phyloP scores from a whole-genome alignment of 2,329 filamentous ascomycete species.

The Amauroascus niger region DNA sequence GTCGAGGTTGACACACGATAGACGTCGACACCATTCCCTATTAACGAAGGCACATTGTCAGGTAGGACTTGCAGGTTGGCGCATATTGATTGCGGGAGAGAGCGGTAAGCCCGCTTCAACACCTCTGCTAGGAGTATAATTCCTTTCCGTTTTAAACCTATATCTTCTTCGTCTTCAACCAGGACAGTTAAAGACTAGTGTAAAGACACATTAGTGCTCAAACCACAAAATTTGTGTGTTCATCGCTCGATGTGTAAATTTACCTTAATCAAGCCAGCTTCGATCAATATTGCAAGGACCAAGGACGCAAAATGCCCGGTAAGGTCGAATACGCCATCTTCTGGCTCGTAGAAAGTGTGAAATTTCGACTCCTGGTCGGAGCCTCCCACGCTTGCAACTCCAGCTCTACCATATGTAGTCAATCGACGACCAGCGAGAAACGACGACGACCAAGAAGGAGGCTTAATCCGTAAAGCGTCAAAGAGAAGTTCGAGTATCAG shows the following conservation, averaged over 20 bases:
- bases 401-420: slow-evolving; percentile 92
- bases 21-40: slow-evolving; percentile 59
- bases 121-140: slow-evolving; percentile 86
- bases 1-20: slow-evolving; percentile 78
- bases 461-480: slow-evolving; percentile 75
- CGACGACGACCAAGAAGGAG: slow-evolving; percentile 86
- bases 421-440: slow-evolving; percentile 85
- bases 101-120: slow-evolving; percentile 74
- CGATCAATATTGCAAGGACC: slow-evolving; percentile 73
- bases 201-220: slow-evolving; percentile 18
- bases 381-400: slow-evolving; percentile 54
- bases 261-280: slow-evolving; percentile 59
- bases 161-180: slow-evolving; percentile 42
- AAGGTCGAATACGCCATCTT: slow-evolving; percentile 58
- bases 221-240: background rate
- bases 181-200: slow-evolving; percentile 40
- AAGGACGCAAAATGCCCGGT: slow-evolving; percentile 91
- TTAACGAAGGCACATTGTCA: slow-evolving; percentile 67
- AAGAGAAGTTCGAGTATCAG: slow-evolving; percentile 84
- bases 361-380: slow-evolving; percentile 48
- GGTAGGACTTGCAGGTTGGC: slow-evolving; percentile 78
- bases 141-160: slow-evolving; percentile 67
- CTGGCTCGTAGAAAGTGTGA: slow-evolving; percentile 52
- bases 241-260: background rate
- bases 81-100: slow-evolving; percentile 74